A percentile compares a stretch with the other conserved stretches of the same genome.
Conservation (phyloP, 495 filamentous ascomycete genomes). For the Talaromyces stipitatus region DNA sequence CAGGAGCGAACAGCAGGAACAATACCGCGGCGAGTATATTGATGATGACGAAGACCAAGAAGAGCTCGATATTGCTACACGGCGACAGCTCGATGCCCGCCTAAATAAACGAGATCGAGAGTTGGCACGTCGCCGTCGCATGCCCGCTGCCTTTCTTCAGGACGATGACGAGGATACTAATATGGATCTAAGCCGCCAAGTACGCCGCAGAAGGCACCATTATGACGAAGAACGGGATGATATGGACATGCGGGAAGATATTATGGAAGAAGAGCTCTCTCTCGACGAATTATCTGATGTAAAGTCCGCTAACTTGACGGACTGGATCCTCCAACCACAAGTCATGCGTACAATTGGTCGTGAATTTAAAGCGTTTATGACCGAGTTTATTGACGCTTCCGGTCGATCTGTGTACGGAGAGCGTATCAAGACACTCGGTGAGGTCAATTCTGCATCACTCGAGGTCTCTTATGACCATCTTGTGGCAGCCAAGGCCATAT, state of each 20-base stretch:
- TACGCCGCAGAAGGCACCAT: conserved; percentile 67
- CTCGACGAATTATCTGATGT: conserved; percentile 88
- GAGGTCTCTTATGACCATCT: conserved; percentile 96
- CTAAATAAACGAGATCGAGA: conserved; percentile 79
- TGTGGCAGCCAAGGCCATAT: conserved; percentile 78
- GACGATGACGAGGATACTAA: conserved; percentile 85
- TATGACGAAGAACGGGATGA: conserved; percentile 94
- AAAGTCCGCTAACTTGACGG: conserved; percentile 84
- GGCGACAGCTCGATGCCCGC: conserved; percentile 76
- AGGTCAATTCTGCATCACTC: conserved; percentile 90
- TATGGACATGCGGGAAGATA: conserved; percentile 77
- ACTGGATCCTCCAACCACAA: conserved; percentile 87
- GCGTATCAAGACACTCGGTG: conserved; percentile 86
- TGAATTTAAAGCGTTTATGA: conserved; percentile 96
- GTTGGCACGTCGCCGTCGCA: conserved; percentile 61
- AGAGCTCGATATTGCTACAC: conserved; percentile 56
- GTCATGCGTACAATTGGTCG: conserved; percentile 89
- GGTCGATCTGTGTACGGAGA: conserved; percentile 91
- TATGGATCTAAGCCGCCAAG: conserved; percentile 74
- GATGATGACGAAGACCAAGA: conserved; percentile 83
- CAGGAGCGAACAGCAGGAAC: conserved; percentile 47
- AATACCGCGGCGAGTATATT: conserved; percentile 65
- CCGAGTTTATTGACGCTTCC: conserved; percentile 83
- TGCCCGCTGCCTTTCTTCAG: conserved; percentile 77
- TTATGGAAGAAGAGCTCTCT: conserved; percentile 90